A percentile compares a stretch with the other conserved stretches of the same genome.
Conservation (phyloP, 2,329 filamentous ascomycete genomes). For the Fusarium udum region DNA sequence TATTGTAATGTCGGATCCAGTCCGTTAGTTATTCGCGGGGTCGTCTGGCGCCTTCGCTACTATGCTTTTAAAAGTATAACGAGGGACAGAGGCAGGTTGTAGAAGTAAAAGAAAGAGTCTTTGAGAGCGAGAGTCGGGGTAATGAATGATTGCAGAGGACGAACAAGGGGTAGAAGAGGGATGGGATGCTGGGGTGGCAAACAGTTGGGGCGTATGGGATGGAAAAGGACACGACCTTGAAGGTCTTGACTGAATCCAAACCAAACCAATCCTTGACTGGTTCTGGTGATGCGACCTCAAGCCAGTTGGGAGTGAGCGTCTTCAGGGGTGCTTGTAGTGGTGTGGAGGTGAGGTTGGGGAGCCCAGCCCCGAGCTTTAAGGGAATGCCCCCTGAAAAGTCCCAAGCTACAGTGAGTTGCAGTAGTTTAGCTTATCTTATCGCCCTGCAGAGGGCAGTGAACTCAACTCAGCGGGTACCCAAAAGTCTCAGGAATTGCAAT, state of each 20-base stretch:
- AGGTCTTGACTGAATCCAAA: constrained; percentile 5
- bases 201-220: constrained; percentile 35
- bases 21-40: constrained; percentile 30
- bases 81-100: constrained; percentile 11
- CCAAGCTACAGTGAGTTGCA: constrained; percentile 27
- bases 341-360: constrained; percentile 35
- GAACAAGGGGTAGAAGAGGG: constrained; percentile 37
- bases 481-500: constrained; percentile 21
- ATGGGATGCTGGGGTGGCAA: constrained; percentile 41
- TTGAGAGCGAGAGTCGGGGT: constrained; percentile 38
- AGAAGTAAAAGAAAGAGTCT: not conserved
- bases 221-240: constrained; percentile 24
- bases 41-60: constrained; percentile 24
- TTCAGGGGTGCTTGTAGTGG: constrained; percentile 31
- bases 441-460: constrained; percentile 14
- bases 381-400: constrained; percentile 20
- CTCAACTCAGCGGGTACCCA: not conserved
- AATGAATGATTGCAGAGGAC: constrained; percentile 36
- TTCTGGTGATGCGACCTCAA: constrained; percentile 23
- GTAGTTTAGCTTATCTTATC: constrained; percentile 34
- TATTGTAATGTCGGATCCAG: constrained; percentile 38
- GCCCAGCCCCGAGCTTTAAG: constrained; percentile 10
- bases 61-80: constrained; percentile 10
- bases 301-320: constrained; percentile 13
- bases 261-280: constrained; percentile 1